Conservation (phyloP, 352 stramenopile species). For the Phytophthora multivora region DNA sequence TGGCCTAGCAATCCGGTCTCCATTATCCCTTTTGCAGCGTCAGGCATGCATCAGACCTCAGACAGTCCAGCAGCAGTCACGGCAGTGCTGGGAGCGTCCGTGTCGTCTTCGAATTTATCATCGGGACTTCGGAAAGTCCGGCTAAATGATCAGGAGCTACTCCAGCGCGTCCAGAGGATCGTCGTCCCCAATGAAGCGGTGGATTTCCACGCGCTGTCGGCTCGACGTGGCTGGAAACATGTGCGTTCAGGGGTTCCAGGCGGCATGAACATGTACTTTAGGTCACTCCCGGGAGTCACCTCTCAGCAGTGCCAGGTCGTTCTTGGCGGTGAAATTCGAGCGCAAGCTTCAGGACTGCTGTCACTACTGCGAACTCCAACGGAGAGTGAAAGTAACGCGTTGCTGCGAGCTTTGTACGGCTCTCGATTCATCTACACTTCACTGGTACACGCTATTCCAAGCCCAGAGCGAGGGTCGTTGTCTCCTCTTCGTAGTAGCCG, state of each 20-base stretch:
- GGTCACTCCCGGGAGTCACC: background rate
- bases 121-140: conserved; percentile 14
- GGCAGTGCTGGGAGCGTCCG: conserved; percentile 8
- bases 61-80: conserved; percentile 11
- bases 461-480: conserved; percentile 3
- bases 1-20: background rate
- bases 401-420: conserved; percentile 25
- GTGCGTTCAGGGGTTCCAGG: conserved; percentile 3
- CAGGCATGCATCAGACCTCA: conserved; percentile 15
- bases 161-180: conserved; percentile 26
- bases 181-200: conserved; percentile 10
- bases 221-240: conserved; percentile 23
- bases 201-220: conserved; percentile 9
- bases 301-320: conserved; percentile 23
- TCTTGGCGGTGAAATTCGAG: conserved; percentile 19
- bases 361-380: conserved; percentile 25
- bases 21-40: conserved; percentile 31
- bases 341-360: conserved; percentile 11
- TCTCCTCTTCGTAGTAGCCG: background rate
- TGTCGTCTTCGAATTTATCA: conserved; percentile 25
- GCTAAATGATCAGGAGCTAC: conserved; percentile 28
- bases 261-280: conserved; percentile 23
- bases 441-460: conserved; percentile 26
- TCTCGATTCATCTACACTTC: conserved; percentile 42
- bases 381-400: conserved; percentile 36